phyloP scores from a whole-genome alignment of 2,329 filamentous ascomycete genomes.

The Phaeosphaeriaceae sp. region DNA sequence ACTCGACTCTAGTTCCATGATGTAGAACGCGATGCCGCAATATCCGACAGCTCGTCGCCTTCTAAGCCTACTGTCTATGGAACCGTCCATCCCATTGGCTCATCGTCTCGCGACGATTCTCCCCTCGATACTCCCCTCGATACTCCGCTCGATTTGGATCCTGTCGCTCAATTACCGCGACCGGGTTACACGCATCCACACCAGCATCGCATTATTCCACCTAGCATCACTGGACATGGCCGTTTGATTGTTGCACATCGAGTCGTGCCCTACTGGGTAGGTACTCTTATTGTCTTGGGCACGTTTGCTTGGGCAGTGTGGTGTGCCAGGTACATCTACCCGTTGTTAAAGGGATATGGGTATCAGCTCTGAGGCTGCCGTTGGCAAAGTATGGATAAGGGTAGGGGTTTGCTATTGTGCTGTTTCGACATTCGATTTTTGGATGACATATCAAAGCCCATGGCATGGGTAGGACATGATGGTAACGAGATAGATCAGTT shows the following conservation, averaged over 20 bases:
- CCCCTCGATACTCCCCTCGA: slow-evolving; percentile 12
- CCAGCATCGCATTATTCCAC: slow-evolving; percentile 31
- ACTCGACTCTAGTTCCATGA: slow-evolving; percentile 6
- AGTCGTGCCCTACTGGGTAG: slow-evolving; percentile 27
- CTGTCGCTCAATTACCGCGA: slow-evolving; percentile 8
- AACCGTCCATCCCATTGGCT: slow-evolving; percentile 5
- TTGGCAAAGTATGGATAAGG: too few species aligned
- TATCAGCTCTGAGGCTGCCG: too few species aligned
- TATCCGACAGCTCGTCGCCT: slow-evolving; percentile 4
- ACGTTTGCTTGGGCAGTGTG: slow-evolving; percentile 29
- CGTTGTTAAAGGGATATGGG: slow-evolving; percentile 18
- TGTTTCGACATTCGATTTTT: too few species aligned
- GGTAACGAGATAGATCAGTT: too few species aligned
- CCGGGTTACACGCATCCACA: slow-evolving; percentile 17
- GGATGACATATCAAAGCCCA: too few species aligned
- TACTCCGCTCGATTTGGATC: too few species aligned
- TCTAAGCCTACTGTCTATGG: slow-evolving; percentile 20
- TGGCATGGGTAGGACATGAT: too few species aligned
- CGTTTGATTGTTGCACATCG: slow-evolving; percentile 26
- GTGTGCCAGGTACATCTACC: slow-evolving; percentile 21
- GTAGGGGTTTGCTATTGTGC: too few species aligned
- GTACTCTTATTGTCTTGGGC: slow-evolving; percentile 17
- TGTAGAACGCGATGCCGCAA: slow-evolving; percentile 7
- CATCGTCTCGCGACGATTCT: slow-evolving; percentile 16
- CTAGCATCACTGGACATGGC: slow-evolving; percentile 29